Evolutionary conservation across 208 protist species (phyloP), one percentile per base, ranked within the genome.

Genomic region (Leishmania amazonensis): DNA sequence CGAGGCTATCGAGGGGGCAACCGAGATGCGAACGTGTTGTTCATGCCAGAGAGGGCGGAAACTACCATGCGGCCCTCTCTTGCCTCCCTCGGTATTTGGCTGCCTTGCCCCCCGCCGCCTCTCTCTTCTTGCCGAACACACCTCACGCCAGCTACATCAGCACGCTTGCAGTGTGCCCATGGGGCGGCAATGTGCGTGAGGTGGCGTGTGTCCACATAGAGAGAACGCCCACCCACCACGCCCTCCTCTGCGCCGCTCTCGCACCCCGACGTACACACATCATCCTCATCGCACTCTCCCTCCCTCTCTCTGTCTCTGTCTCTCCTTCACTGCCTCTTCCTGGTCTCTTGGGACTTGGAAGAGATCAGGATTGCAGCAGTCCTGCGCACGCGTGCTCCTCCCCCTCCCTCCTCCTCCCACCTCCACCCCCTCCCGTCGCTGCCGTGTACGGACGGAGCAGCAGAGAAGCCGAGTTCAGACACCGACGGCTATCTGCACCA

Each of bases 11-110:
- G 17, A 19, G 62, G 62, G 62, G 17, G 62, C 13, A 35, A 6
- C 62, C 21, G 31, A 68, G 62, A 40, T 13, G 31, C 31, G 62
- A 68, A 68, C 31, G 28, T 31, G 31, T 40, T 68, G 62, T 21
- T 68, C 62, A 17, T 24, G 2, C 31, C 3, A 21, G 15, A 40
- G 31, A 21, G 13, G 13, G 31, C 4, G 28, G 15, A 40, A 31
- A 24, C 72, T 42, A 31, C n/a, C 24, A 47, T 47, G 17, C 45
- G 42, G 70, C 73, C 51, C 57, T 54, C 42, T 77, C 53, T 15
- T 78, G 24, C 40, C 75, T 65, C 68, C 49, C 70, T 51, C 70
- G 28, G 28, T 19, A n/a, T 67, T 67, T 21, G n/a, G n/a, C 62
- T 38, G 31, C 28, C 62, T 38, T 31, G 51, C 51, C 17, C 13